Evolutionary conservation across 2,329 filamentous ascomycete species (phyloP), one percentile per base, ranked within the genome.

Genomic region (Neodidymelliopsis sp.): DNA sequence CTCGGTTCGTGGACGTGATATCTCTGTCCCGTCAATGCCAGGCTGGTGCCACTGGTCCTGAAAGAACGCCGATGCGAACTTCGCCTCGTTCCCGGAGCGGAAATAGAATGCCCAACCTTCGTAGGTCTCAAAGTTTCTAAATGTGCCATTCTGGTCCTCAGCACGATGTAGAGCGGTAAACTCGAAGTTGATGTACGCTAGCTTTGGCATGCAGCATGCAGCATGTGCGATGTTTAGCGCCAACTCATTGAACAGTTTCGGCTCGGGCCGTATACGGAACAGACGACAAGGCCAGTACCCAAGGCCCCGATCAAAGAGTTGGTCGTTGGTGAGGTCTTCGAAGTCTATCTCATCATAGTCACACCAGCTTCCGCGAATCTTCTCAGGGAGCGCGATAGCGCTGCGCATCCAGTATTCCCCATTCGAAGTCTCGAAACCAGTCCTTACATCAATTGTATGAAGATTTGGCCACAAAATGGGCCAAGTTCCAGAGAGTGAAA

Each of bases 1-100:
- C 39, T 42, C 39, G 3, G 39, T 42, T 10, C 39, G 39, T n/a
- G 39, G 28, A 19, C 28, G 20, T n/a, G 18, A 20, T 3, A 42
- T 31, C 19, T 33, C 13, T 4, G 28, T 74, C 12, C 67, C 74
- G 49, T 66, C 69, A 11, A 59, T 67, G 33, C 62, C 74, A 29
- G 36, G 25, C 15, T 39, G 12, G 11, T 39, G 36, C 16, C 24
- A 39, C 13, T 29, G 23, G 1, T 10, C 12, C 22, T 29, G 29
- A 6, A 12, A 6, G 22, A 15, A 29, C 18, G 9, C 9, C 15
- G 36, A 29, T 13, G 25, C 36, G 23, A 29, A 39, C 36, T 12
- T 39, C 12, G 36, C 25, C 0, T 39, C 12, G 18, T 39, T 29
- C 3, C 25, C 29, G 6, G 25, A 24, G 11, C 36, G 24, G 12